These are phyloP conservation scores for Russula emetica DNA, from an alignment of 768 basidiomycete species.

Conservation along the genomic window DNA sequence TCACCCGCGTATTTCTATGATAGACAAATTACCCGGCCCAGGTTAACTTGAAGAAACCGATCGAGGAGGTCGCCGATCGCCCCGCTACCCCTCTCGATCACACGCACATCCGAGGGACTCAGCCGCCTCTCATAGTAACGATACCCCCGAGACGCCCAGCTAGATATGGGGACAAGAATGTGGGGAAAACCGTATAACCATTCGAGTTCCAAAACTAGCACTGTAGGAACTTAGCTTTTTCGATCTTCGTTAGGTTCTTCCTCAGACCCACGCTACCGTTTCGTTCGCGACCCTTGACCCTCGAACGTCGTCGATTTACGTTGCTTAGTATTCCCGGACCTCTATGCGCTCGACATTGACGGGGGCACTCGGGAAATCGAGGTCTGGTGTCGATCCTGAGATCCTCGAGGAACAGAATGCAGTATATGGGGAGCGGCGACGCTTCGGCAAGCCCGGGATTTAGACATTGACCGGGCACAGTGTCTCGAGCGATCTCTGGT, in stretches of 20 bases:
- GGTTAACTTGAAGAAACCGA: constrained; percentile 37
- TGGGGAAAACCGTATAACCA: constrained; percentile 45
- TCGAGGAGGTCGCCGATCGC: constrained; percentile 40
- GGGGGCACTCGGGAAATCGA: constrained; percentile 44
- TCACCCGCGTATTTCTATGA: constrained; percentile 20
- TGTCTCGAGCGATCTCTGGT: constrained; percentile 48
- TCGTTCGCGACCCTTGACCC: constrained; percentile 51
- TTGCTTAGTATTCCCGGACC: constrained; percentile 45
- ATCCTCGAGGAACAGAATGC: too few species aligned
- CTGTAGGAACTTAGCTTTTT: constrained; percentile 36
- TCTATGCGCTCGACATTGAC: constrained; percentile 54
- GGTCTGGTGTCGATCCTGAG: constrained; percentile 22
- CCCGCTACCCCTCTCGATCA: background rate
- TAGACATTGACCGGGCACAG: constrained; percentile 61
- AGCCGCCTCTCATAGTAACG: background rate
- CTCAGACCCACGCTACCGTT: constrained; percentile 48
- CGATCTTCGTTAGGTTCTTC: background rate
- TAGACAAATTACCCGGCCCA: constrained; percentile 24
- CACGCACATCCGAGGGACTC: constrained; percentile 1
- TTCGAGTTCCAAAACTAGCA: constrained; percentile 53
- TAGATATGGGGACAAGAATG: constrained; percentile 54
- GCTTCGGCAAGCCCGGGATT: constrained; percentile 48
- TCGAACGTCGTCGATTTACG: constrained; percentile 58
- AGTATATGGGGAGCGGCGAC: too few species aligned
- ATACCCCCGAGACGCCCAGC: constrained; percentile 30